Evolutionary conservation across 805 yeast species (phyloP).

Genomic region (Trichomonascus vanleenenianus): DNA sequence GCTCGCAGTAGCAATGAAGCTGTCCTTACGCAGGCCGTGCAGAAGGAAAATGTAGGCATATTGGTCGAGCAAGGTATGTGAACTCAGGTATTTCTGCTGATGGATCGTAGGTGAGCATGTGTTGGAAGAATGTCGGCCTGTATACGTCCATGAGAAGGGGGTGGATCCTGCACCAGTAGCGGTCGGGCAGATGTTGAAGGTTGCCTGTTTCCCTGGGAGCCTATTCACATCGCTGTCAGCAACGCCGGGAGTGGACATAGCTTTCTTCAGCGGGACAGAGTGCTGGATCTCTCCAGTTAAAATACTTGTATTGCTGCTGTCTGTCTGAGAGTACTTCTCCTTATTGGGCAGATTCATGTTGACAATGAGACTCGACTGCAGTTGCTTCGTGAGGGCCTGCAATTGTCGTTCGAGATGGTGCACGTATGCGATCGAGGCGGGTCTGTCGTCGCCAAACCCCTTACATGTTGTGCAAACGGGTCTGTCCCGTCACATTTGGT

Average conservation of each 20-base stretch:
- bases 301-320: too few relatives aligned
- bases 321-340: too few relatives aligned
- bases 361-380: not conserved
- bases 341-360: not conserved
- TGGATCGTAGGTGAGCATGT: not conserved
- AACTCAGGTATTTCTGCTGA: not conserved
- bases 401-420: not conserved
- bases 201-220: not conserved
- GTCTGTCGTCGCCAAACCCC: conserved; percentile 1
- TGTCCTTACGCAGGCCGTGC: not conserved
- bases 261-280: too few relatives aligned
- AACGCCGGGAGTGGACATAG: not conserved
- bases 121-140: not conserved
- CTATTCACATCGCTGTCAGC: not conserved
- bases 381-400: not conserved
- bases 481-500: conserved; percentile 2
- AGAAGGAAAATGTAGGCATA: not conserved
- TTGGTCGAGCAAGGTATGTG: not conserved
- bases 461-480: conserved; percentile 1
- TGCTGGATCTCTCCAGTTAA: too few relatives aligned
- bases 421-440: not conserved
- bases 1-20: not conserved
- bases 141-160: not conserved
- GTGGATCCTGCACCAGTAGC: not conserved
- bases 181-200: not conserved